These are phyloP conservation scores for Termitomyces heimii DNA, from an alignment of 768 basidiomycete species.

Conservation along the genomic window DNA sequence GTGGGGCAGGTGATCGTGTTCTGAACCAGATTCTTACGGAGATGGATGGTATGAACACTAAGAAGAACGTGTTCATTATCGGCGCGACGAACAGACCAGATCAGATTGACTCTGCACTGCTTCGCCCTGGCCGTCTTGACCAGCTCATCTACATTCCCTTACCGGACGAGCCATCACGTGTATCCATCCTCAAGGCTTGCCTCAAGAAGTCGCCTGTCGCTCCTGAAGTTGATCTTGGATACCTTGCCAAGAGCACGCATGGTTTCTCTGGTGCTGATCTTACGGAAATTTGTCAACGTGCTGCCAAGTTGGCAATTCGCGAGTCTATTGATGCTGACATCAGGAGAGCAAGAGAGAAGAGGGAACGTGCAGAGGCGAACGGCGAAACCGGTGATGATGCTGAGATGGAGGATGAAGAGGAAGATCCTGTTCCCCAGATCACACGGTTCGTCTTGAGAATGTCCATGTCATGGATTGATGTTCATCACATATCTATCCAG, in stretches of 20 bases:
- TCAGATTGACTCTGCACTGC: constrained; percentile 88
- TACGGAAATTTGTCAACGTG: constrained; percentile 98
- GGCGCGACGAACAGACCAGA: constrained; percentile 97
- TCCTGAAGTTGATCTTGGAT: constrained; percentile 73
- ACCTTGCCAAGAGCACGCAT: constrained; percentile 89
- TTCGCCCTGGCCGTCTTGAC: constrained; percentile 97
- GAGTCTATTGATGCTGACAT: constrained; percentile 95
- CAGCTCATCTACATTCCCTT: constrained; percentile 99
- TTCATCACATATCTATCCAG: constrained; percentile 24
- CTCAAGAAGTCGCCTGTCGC: constrained; percentile 92
- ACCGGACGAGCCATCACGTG: constrained; percentile 87
- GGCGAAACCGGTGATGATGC: constrained; percentile 40
- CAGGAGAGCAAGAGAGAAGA: constrained; percentile 67
- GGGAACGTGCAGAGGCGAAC: constrained; percentile 67
- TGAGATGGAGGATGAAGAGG: constrained; percentile 72
- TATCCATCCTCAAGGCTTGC: constrained; percentile 86
- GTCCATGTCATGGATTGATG: not conserved
- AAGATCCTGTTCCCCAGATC: constrained; percentile 89
- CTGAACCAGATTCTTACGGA: constrained; percentile 96
- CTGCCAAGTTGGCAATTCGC: constrained; percentile 95
- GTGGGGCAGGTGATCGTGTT: constrained; percentile 97
- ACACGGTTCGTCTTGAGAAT: constrained; percentile 44
- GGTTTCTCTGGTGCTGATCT: constrained; percentile 99
- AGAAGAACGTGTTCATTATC: constrained; percentile 99
- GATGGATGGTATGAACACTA: constrained; percentile 98